phyloP scores from a whole-genome alignment of 1,284 basidiomycete species.

The Abortiporus biennis region DNA sequence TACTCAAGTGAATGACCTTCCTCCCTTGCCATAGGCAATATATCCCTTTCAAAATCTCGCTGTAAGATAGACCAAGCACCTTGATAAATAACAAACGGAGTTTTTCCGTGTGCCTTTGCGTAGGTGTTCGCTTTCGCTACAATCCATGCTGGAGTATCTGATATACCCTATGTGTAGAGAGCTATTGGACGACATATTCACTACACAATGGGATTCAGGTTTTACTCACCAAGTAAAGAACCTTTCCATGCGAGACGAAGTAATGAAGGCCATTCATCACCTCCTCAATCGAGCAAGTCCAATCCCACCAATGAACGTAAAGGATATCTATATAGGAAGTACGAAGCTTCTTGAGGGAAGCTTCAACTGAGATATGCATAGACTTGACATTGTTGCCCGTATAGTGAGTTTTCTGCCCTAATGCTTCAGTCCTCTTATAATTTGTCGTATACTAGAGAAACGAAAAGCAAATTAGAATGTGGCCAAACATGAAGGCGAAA shows the following conservation, averaged over 20 bases:
- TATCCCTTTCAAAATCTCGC: slow-evolving; percentile 47
- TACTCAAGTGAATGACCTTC: not conserved
- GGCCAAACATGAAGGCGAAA: no score
- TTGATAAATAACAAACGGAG: slow-evolving; percentile 34
- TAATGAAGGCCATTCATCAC: slow-evolving; percentile 44
- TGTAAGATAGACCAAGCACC: slow-evolving; percentile 41
- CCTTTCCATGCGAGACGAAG: slow-evolving; percentile 36
- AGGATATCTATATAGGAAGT: slow-evolving; percentile 37
- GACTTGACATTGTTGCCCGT: slow-evolving; percentile 31
- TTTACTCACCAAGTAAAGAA: slow-evolving; percentile 36
- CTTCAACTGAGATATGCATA: slow-evolving; percentile 27
- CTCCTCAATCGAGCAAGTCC: slow-evolving; percentile 36
- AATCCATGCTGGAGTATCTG: slow-evolving; percentile 48
- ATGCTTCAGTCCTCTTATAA: slow-evolving; percentile 19
- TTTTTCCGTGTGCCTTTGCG: slow-evolving; percentile 35
- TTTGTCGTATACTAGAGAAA: slow-evolving; percentile 28
- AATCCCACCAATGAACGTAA: no score
- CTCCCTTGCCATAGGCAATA: slow-evolving; percentile 40
- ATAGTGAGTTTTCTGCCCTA: slow-evolving; percentile 31
- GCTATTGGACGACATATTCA: slow-evolving; percentile 26
- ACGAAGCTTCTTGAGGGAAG: slow-evolving; percentile 36
- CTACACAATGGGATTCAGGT: no score
- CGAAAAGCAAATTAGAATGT: not conserved
- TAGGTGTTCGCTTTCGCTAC: slow-evolving; percentile 46
- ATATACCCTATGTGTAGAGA: slow-evolving; percentile 31